Conservation (phyloP, 2,329 filamentous ascomycete genomes). For the Fonsecaea erecta region DNA sequence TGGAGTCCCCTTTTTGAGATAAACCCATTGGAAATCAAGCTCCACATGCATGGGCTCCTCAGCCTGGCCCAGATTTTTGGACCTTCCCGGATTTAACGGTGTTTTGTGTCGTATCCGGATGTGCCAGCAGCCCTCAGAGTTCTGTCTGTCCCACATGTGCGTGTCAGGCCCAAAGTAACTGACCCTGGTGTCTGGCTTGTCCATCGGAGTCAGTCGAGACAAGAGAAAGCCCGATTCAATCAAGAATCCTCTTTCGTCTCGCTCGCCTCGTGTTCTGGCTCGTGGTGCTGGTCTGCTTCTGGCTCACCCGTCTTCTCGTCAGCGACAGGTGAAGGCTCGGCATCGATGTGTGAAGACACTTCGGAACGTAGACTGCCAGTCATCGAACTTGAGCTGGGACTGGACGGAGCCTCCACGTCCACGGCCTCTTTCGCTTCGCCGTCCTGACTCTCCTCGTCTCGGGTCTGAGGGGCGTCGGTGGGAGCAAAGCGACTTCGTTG, state of each 20-base stretch:
- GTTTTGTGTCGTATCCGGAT: background rate
- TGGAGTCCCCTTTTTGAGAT: no score
- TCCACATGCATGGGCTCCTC: no score
- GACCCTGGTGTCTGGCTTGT: no score
- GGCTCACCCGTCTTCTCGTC: conserved; percentile 1
- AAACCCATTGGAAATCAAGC: background rate
- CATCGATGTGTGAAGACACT: background rate
- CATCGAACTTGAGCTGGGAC: conserved; percentile 12
- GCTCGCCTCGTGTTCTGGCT: background rate
- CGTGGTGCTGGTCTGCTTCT: background rate
- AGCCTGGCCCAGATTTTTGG: no score
- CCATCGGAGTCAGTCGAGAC: background rate
- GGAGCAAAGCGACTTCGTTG: conserved; percentile 55
- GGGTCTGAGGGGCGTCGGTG: conserved; percentile 6
- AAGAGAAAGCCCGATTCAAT: background rate
- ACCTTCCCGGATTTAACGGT: background rate
- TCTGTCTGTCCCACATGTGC: no score
- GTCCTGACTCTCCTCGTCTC: conserved; percentile 30
- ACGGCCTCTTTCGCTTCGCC: background rate
- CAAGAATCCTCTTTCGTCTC: background rate
- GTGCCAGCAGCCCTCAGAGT: no score
- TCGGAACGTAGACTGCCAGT: background rate
- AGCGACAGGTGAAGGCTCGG: background rate
- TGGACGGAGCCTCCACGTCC: conserved; percentile 1
- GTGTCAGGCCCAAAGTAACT: no score